Evolutionary conservation across 371 early-diverging fungal genomes (phyloP), one percentile per base, ranked within the genome.

Genomic region (Mortierella sp.): DNA sequence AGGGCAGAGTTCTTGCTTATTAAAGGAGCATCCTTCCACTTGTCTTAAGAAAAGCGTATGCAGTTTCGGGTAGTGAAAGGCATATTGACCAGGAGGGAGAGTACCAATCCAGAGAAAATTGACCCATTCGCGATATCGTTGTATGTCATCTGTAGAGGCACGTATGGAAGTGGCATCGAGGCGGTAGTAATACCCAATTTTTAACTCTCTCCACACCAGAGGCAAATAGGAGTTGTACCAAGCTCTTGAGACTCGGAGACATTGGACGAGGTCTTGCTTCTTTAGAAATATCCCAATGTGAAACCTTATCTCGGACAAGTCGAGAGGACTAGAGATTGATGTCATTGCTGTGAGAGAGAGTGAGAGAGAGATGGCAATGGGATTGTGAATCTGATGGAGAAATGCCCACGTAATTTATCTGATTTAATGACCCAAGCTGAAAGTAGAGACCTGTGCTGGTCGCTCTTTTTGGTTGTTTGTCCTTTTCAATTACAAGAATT

Each of bases 241-340:
- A 12, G 45, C 5, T 45, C 45, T 62, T n/a, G 24, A 45, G 8
- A 62, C 63, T 9, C 47, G 47, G 45, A 62, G 45, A 62, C 63
- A 62, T 16, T 45, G 63, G 14, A 45, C 28, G 6, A 43, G 47
- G 10, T 62, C 63, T 9, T 47, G 26, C 30, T n/a, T 12, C 12
- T 18, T 10, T n/a, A 62, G 63, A 28, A 14, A 62, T 6, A 26
- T 14, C 3, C 40, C 63, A 2, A 62, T 45, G 16, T 24, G 45
- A 1, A 26, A 12, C 18, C n/a, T 37, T 9, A 62, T 47, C 63
- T 62, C 63, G 20, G 30, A 28, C 24, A 62, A 12, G 24, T 40
- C 45, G 12, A 62, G 63, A 26, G 63, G 26, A 26, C 26, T 62
- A 8, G 49, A 49, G 11, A 11, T 43, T 14, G 43, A 43, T 14